Evolutionary conservation across 2,329 filamentous ascomycete species (phyloP).

Genomic region (Metarhizium robertsii): DNA sequence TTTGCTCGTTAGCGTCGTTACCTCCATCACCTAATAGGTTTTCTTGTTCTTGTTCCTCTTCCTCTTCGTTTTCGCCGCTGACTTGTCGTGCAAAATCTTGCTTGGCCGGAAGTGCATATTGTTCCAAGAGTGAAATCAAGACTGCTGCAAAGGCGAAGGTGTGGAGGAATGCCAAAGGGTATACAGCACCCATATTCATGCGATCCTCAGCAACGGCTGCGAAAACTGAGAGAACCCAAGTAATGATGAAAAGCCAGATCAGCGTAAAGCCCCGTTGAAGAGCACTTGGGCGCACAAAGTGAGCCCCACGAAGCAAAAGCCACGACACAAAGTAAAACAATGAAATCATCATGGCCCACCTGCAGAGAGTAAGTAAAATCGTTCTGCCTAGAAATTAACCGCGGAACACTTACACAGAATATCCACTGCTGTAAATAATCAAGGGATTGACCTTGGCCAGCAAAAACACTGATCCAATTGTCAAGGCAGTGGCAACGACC

Average conservation of each 20-base stretch:
- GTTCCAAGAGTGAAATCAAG: slow-evolving; percentile 67
- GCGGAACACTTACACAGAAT: slow-evolving; percentile 50
- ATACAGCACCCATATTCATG: slow-evolving; percentile 63
- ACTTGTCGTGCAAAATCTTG: slow-evolving; percentile 55
- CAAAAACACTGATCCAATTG: slow-evolving; percentile 64
- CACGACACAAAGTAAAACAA: slow-evolving; percentile 75
- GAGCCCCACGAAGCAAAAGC: slow-evolving; percentile 71
- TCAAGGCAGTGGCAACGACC: slow-evolving; percentile 54
- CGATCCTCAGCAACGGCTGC: slow-evolving; percentile 70
- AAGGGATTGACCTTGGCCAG: slow-evolving; percentile 77
- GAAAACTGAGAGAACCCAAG: slow-evolving; percentile 64
- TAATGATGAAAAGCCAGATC: slow-evolving; percentile 73
- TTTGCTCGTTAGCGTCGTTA: slow-evolving; percentile 18
- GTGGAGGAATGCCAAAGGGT: slow-evolving; percentile 74
- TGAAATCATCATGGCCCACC: slow-evolving; percentile 77
- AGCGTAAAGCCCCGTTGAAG: slow-evolving; percentile 73
- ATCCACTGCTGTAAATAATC: slow-evolving; percentile 84
- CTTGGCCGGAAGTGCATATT: slow-evolving; percentile 68
- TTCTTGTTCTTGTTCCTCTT: slow-evolving; percentile 25
- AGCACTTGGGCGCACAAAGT: slow-evolving; percentile 74
- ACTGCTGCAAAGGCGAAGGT: slow-evolving; percentile 65
- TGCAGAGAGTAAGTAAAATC: slow-evolving; percentile 17
- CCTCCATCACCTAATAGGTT: slow-evolving; percentile 14
- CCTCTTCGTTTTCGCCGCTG: slow-evolving; percentile 37
- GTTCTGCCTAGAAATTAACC: neutral